Base-by-base conservation (phyloP, 257 asterid genomes). In the Solanum pinnatisectum region DNA sequence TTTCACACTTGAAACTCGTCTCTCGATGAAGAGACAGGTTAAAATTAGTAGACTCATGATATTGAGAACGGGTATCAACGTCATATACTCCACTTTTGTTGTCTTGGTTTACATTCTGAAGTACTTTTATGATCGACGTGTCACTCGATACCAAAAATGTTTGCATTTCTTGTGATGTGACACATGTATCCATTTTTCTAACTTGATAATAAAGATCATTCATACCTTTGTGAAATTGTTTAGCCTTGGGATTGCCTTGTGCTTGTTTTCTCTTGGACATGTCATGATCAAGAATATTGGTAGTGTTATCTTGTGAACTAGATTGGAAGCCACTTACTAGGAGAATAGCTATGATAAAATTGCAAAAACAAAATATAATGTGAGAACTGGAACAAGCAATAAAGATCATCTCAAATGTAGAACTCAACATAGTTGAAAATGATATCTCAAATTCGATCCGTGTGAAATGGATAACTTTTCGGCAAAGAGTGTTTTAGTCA, bases 341-440 rank as follows among this genome's bases (percentile, higher is more conserved):
- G 35, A 96, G 89, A 85, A 94, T 18, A 49, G 87, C 94, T 13
- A 93, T 93, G 89, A 96, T 91, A 76, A 95, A 87, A 89, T 95
- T 94, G 88, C 93, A 94, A 63, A 93, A 91, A 84, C 95, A 94
- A 86, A 95, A 95, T 71, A 91, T 91, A 56, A 92, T 87, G 8
- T 88, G 93, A 88, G 98, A 92, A 83, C 92, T 92, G 46, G 95
- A 92, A 88, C 94, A 89, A 39, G 92, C 95, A 10, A 92, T 44
- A 86, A 77, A 78, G 93, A 96, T 90, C 87, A 92, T 78, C 76
- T 94, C 95, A 49, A 91, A 40, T 32, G 94, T 91, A 46, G 92
- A 90, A 84, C 83, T 84, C 92, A 93, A 73, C 95, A 93, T 93
- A 81, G 42, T 90, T 49, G 18, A 27, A 46, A 79, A 71, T 0